phyloP scores from a whole-genome alignment of 495 filamentous ascomycete genomes.

The Neurospora sublineolata region DNA sequence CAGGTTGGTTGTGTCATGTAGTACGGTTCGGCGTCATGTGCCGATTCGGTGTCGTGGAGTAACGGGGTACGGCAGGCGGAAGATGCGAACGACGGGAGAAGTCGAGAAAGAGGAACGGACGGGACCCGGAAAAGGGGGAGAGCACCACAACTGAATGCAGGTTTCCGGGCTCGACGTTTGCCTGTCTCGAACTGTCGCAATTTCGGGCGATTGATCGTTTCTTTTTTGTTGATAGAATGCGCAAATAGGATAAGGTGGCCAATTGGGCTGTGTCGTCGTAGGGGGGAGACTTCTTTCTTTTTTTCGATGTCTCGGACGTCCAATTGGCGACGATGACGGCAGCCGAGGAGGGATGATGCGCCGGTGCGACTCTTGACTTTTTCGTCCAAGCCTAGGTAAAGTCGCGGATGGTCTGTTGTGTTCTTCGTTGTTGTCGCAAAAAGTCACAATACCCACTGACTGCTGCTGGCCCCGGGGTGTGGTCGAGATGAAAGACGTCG shows the following conservation, averaged over 20 bases:
- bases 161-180: neutral
- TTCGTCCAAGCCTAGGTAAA: neutral
- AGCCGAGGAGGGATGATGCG: neutral
- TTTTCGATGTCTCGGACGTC: neutral
- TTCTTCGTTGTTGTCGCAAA: neutral
- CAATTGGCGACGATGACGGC: neutral
- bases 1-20: neutral
- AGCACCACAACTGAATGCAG: neutral
- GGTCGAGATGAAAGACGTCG: neutral
- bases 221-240: neutral
- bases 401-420: neutral
- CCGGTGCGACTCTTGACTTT: neutral
- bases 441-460: neutral
- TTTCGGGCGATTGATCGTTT: neutral
- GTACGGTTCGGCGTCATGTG: neutral
- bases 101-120: neutral
- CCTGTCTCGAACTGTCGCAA: neutral
- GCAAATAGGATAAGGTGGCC: neutral
- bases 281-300: neutral
- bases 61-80: neutral
- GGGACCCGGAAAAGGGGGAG: neutral
- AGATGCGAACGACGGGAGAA: neutral
- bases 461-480: neutral
- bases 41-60: neutral
- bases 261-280: neutral